Evolutionary conservation across 371 early-diverging fungal genomes (phyloP), one percentile per base, ranked within the genome.

Genomic region (Circinella minor): DNA sequence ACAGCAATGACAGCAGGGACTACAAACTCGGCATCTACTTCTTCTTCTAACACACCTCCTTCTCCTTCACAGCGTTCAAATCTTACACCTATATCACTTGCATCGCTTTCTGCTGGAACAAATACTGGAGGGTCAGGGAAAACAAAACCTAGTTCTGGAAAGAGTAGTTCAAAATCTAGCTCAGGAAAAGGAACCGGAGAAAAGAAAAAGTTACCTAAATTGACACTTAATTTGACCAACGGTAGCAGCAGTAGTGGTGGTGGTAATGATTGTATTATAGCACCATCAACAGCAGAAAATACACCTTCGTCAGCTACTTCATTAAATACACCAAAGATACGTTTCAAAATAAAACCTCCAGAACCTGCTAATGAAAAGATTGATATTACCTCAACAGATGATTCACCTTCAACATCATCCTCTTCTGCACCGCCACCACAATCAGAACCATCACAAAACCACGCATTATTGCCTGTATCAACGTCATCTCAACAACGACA

Each of bases 311-410:
- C 61, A 34, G 63, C 51, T 13, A 49, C 71, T 20, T 71, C 78
- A 17, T 55, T 75, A 3, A 77, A 72, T 43, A 80, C 83, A 36
- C 83, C 83, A 11, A 80, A 80, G 43, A 82, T 82, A 46, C 74
- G 83, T 55, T 82, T 82, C 68, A 82, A 80, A 65, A 72, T 82
- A 36, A 80, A 80, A 20, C 69, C 73, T n/a, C 82, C 82, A 36
- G 78, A 77, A 60, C 76, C 57, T 57, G 57, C 57, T 4, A 18
- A 57, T 34, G 57, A 65, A 63, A 64, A 65, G 13, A 65, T 36
- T 8, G n/a, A 43, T 36, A 38, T 36, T 36, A 36, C 38, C 17
- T 65, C 65, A 7, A 65, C 65, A 11, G 48, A 43, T n/a, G 47
- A 62, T 46, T 18, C 47, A 34, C 63, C 36, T 3, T 7, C 61